phyloP scores from a whole-genome alignment of 2,329 filamentous ascomycete species.

The Hirsutella rhossiliensis region DNA sequence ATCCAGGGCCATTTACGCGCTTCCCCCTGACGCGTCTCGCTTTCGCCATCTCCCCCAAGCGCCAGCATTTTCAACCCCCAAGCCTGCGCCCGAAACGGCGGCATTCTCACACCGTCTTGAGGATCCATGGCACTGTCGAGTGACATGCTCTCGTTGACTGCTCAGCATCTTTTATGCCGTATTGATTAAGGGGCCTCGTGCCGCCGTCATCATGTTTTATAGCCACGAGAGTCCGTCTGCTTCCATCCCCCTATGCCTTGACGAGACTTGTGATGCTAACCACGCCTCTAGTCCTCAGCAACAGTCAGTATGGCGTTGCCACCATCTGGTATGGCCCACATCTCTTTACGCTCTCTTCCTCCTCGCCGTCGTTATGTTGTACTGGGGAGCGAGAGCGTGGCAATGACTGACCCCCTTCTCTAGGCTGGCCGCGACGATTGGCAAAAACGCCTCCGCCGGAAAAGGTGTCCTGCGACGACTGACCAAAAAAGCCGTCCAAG shows the following conservation, averaged over 20 bases:
- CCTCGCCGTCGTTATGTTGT: not conserved
- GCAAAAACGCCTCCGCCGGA: slow-evolving; percentile 61
- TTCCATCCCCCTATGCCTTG: not conserved
- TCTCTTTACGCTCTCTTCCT: not conserved
- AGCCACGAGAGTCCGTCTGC: slow-evolving; percentile 70
- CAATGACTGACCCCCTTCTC: not conserved
- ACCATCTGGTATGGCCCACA: slow-evolving; percentile 69
- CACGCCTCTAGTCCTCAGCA: slow-evolving; percentile 56
- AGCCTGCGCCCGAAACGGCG: no score
- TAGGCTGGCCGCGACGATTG: slow-evolving; percentile 87
- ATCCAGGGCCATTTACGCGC: no score
- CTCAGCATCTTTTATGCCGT: not conserved
- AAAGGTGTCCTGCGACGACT: slow-evolving; percentile 61
- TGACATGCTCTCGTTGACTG: no score
- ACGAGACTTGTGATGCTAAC: slow-evolving; percentile 11
- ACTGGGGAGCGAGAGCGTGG: not conserved
- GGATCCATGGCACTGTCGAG: no score
- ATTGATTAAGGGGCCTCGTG: not conserved
- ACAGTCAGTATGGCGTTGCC: slow-evolving; percentile 78
- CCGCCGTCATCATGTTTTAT: slow-evolving; percentile 63
- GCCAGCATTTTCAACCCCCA: no score
- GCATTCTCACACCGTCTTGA: no score
- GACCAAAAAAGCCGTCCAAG: slow-evolving; percentile 74
- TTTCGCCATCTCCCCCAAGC: no score
- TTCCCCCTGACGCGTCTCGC: no score